Evolutionary conservation across 2,329 filamentous ascomycete species (phyloP).

Genomic region (Ceratocystis variospora): DNA sequence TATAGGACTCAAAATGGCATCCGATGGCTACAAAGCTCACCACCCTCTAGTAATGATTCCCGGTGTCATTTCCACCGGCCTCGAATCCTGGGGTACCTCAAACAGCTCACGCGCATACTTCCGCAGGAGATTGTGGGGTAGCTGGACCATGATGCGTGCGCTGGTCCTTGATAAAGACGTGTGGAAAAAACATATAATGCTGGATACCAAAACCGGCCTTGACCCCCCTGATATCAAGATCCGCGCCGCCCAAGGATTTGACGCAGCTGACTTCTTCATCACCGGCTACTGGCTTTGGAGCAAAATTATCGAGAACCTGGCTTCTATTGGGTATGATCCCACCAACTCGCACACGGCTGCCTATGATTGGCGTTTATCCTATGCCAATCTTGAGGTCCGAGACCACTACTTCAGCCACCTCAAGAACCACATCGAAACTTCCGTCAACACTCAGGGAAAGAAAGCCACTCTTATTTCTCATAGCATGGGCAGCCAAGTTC

Average conservation of each 20-base stretch:
- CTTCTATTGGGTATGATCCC: slow-evolving; percentile 90
- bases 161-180: slow-evolving; percentile 81
- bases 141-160: slow-evolving; percentile 97
- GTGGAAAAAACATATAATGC: slow-evolving; percentile 96
- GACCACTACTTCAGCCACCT: slow-evolving; percentile 90
- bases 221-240: slow-evolving; percentile 86
- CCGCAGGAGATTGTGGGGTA: slow-evolving; percentile 87
- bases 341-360: slow-evolving; percentile 55
- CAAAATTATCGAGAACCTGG: slow-evolving; percentile 94
- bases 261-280: slow-evolving; percentile 91
- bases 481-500: slow-evolving; percentile 93
- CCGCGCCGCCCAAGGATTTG: slow-evolving; percentile 87
- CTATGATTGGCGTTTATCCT: slow-evolving; percentile 88
- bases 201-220: slow-evolving; percentile 79
- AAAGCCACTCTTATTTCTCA: slow-evolving; percentile 84
- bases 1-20: slow-evolving; percentile 67
- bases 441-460: slow-evolving; percentile 54
- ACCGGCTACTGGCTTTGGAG: slow-evolving; percentile 97
- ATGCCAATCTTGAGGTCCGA: slow-evolving; percentile 72
- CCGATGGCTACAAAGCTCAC: slow-evolving; percentile 65
- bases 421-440: slow-evolving; percentile 81
- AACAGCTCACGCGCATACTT: slow-evolving; percentile 81
- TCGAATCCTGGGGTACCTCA: slow-evolving; percentile 92
- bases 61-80: slow-evolving; percentile 89
- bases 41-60: slow-evolving; percentile 96